Base-by-base conservation (phyloP, 78 protist genomes). In the slime mould (Dictyostelium discoideum) region DNA sequence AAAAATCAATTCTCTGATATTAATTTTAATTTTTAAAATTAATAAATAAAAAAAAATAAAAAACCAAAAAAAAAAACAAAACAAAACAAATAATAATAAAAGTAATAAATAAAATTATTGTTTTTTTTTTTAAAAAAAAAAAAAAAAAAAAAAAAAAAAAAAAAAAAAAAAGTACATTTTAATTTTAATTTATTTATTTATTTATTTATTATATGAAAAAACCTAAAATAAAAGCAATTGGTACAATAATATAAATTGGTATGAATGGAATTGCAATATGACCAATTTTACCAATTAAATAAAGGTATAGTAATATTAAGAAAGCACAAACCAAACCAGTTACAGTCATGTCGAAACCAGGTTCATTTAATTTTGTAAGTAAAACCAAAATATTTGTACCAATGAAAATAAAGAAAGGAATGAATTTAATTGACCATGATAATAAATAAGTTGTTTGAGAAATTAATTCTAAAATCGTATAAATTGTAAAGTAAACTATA, bases 1-100 rank as follows among this genome's bases (percentile, higher is more conserved):
- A 85, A 83, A 73, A 90, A 73, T 73, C 72, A n/a, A 48, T 90
- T 90, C 88, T 90, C 95, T 54, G 95, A 90, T 77, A 39, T 90
- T 37, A 22, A 69, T 84, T 14, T 90, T 50, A 22, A 69, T 84
- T 20, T 69, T 69, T 85, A 69, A 84, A 65, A 57, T n/a, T n/a
- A 73, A 3, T 42, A 42, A 42, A 42, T 42, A 42, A 42, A 32
- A 74, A 3, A 32, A 74, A 7, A n/a, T n/a, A n/a, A 74, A 74
- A 32, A 16, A 74, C 16, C 6, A 82, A 32, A 22, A 82, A 81
- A 26, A 50, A 2, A 18, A 77, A 77, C 42, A 77, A 40, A 20
- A n/a, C n/a, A n/a, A n/a, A n/a, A n/a, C n/a, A n/a, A n/a, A n/a
- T n/a, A n/a, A n/a, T n/a, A n/a, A n/a, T n/a, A n/a, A n/a, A n/a